Evolutionary conservation across 1,284 basidiomycete species (phyloP).

Genomic region (Puccinia triticina): DNA sequence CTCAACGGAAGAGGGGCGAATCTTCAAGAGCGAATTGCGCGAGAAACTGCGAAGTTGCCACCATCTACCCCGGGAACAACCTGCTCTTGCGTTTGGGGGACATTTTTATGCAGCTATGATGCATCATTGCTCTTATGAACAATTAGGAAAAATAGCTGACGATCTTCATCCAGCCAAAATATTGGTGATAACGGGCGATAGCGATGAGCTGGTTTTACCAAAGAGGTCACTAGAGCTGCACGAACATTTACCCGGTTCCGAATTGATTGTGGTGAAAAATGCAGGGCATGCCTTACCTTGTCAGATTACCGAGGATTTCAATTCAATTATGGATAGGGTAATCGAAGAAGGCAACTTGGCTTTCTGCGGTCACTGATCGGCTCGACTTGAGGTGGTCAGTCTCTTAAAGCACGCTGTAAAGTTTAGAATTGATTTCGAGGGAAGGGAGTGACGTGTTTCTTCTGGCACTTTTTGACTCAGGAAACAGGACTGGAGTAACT

Average conservation of each 20-base stretch:
- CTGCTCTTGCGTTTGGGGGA: neutral
- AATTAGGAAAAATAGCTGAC: neutral
- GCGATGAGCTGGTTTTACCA: conserved; percentile 10
- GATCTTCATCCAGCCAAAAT: conserved; percentile 27
- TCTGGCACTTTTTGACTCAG: no score
- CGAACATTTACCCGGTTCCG: conserved; percentile 28
- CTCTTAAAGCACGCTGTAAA: neutral
- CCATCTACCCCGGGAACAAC: conserved; percentile 11
- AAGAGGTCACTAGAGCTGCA: neutral
- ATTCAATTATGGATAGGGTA: conserved; percentile 22
- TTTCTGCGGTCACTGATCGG: neutral
- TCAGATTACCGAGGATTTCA: conserved; percentile 22
- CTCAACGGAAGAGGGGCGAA: neutral
- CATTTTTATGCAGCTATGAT: conserved; percentile 20
- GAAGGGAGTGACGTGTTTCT: no score
- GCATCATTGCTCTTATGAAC: conserved; percentile 10
- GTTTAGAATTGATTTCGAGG: neutral
- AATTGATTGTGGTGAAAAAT: conserved; percentile 21
- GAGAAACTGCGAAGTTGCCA: conserved; percentile 3
- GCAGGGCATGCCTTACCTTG: conserved; percentile 26
- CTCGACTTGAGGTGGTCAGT: neutral
- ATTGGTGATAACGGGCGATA: conserved; percentile 27
- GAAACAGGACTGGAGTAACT: no score
- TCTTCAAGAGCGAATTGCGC: neutral
- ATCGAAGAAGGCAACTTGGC: conserved; percentile 21